phyloP scores from a whole-genome alignment of 2,329 filamentous ascomycete genomes.

The Diaporthe nobilis region DNA sequence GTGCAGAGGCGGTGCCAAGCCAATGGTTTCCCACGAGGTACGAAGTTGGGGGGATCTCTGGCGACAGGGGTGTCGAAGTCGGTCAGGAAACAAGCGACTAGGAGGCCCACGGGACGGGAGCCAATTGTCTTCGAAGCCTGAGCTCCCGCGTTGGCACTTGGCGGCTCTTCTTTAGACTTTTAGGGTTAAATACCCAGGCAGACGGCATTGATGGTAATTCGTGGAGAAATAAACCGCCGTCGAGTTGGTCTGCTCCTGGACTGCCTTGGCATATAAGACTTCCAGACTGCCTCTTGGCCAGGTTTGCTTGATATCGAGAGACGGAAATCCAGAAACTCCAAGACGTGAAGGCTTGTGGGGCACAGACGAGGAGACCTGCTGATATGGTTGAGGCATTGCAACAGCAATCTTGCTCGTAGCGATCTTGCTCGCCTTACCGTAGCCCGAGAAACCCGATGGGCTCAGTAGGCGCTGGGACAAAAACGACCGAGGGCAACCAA shows the following conservation, averaged over 20 bases:
- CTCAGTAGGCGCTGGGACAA: slow-evolving; percentile 4
- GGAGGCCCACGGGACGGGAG: slow-evolving; percentile 12
- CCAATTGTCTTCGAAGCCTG: slow-evolving; percentile 18
- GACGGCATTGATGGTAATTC: not conserved
- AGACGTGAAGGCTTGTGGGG: not conserved
- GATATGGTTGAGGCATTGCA: slow-evolving; percentile 8
- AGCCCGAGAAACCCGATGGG: slow-evolving; percentile 6
- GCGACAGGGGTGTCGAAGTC: slow-evolving; percentile 11
- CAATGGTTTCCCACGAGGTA: slow-evolving; percentile 20
- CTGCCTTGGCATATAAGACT: slow-evolving; percentile 29
- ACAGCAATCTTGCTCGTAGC: slow-evolving; percentile 4
- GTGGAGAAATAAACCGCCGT: slow-evolving; percentile 24
- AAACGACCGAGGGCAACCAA: slow-evolving; percentile 18
- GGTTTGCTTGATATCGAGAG: not conserved
- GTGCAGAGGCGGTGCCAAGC: slow-evolving; percentile 17
- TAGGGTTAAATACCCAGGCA: slow-evolving; percentile 18
- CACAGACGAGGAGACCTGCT: not conserved
- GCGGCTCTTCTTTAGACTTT: slow-evolving; percentile 23
- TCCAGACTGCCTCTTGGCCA: slow-evolving; percentile 5
- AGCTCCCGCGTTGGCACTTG: slow-evolving; percentile 22
- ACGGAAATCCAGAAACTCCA: not conserved
- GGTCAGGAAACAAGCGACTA: slow-evolving; percentile 26
- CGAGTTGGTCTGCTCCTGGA: not conserved
- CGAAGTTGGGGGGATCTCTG: not conserved
- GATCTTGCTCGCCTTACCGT: slow-evolving; percentile 11